Conservation (phyloP, 805 yeast species). For the Hermanozyma aechmeae region DNA sequence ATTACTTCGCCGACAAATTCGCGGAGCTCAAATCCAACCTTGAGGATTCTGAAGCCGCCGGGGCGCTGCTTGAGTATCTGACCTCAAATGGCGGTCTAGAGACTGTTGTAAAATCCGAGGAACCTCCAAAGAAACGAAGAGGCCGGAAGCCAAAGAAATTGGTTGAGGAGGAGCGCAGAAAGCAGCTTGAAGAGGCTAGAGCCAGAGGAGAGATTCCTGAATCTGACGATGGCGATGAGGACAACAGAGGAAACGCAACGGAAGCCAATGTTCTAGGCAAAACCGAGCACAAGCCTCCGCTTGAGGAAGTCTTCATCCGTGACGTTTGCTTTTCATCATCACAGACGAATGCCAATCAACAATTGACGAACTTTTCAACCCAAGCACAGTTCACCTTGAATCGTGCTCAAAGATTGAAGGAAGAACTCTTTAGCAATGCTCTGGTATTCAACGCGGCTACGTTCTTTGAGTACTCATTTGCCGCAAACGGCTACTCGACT, state of each 20-base stretch:
- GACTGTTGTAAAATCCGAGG: constrained; percentile 16
- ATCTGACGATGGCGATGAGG: constrained; percentile 1
- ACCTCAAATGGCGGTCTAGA: constrained; percentile 17
- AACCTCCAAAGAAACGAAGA: constrained; percentile 12
- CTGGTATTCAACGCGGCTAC: constrained; percentile 16
- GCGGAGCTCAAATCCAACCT: constrained; percentile 16
- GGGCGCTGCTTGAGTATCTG: no score
- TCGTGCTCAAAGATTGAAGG: constrained; percentile 10
- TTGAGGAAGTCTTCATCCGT: constrained; percentile 10
- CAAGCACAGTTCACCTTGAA: constrained; percentile 4
- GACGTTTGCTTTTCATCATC: constrained; percentile 7
- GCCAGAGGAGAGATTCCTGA: no score
- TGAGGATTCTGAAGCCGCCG: constrained; percentile 3
- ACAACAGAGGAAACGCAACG: constrained; percentile 3
- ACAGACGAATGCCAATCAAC: constrained; percentile 1
- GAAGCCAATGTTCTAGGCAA: constrained; percentile 10
- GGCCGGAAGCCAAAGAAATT: constrained; percentile 15
- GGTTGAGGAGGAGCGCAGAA: constrained; percentile 10
- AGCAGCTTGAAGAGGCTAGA: constrained; percentile 1
- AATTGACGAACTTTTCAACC: constrained; percentile 1
- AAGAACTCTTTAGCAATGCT: constrained; percentile 23
- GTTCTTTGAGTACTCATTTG: constrained; percentile 28
- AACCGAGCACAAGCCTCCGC: constrained; percentile 5
- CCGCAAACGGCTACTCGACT: constrained; percentile 25
- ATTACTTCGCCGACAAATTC: constrained; percentile 37